Percentiles rank a stretch among this genome's conserved stretches.
Evolutionary conservation across 306 rosid species (phyloP).

Genomic region (Ormosia emarginata): DNA sequence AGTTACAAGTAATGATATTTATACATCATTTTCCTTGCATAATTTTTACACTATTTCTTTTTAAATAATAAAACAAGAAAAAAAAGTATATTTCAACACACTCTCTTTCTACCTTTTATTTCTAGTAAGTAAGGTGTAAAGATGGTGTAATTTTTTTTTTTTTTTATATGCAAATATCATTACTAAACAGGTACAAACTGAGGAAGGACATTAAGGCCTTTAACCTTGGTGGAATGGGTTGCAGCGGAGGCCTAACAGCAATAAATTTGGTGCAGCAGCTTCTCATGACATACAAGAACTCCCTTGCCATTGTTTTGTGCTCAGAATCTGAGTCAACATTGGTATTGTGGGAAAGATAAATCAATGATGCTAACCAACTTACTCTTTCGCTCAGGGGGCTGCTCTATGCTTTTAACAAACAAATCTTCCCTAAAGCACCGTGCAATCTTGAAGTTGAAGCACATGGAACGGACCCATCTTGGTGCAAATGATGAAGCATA

Average conservation of each 20-base stretch:
- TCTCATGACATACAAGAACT: conserved; percentile 37
- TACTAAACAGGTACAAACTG: conserved; percentile 66
- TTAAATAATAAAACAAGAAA: too few species aligned
- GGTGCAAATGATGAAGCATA: conserved; percentile 60
- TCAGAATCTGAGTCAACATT: conserved; percentile 47
- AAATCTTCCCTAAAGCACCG: conserved; percentile 14
- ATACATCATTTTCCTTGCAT: too few species aligned
- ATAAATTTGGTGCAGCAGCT: conserved; percentile 49
- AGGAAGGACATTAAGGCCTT: conserved; percentile 45
- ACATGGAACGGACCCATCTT: conserved; percentile 43
- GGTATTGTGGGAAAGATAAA: conserved; percentile 52
- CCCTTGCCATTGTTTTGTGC: conserved; percentile 47
- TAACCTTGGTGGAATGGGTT: conserved; percentile 68
- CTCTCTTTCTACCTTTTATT: too few species aligned
- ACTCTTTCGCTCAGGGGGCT: conserved; percentile 56
- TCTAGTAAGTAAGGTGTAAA: too few species aligned
- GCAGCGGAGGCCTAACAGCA: conserved; percentile 54
- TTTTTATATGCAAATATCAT: too few species aligned
- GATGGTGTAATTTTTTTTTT: too few species aligned
- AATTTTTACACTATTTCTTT: too few species aligned
- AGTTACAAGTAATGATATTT: too few species aligned
- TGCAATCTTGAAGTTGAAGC: conserved; percentile 48
- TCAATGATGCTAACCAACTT: conserved; percentile 61
- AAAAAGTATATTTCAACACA: too few species aligned
- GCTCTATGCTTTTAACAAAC: conserved; percentile 59